Conservation (phyloP, 305 asterid genomes). For the Fraxinus albicans region DNA sequence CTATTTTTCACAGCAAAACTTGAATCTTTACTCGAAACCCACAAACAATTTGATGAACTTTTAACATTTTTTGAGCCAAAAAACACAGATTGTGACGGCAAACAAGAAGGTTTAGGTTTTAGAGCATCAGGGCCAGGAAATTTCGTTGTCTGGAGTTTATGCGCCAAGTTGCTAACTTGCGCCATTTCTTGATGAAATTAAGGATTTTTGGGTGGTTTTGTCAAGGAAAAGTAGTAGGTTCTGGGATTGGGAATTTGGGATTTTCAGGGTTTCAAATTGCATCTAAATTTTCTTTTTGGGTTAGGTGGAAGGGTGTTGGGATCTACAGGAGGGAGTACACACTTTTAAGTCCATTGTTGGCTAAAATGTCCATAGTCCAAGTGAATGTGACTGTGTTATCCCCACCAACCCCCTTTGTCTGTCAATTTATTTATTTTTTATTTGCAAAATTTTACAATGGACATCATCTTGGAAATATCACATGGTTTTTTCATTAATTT, state of each 20-base stretch:
- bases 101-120: constrained; percentile 32
- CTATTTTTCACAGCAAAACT: constrained; percentile 35
- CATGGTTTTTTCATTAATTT: too few relatives aligned
- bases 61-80: constrained; percentile 46
- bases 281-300: constrained; percentile 21
- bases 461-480: neutral
- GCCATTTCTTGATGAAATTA: constrained; percentile 42
- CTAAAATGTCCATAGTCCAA: neutral
- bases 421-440: neutral
- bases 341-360: neutral
- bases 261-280: neutral
- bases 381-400: neutral
- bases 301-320: constrained; percentile 27
- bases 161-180: constrained; percentile 46
- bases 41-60: constrained; percentile 34
- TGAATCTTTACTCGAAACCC: constrained; percentile 48
- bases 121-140: constrained; percentile 33
- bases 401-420: neutral
- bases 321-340: neutral
- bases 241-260: neutral
- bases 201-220: neutral
- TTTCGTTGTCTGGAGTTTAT: constrained; percentile 47
- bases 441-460: neutral
- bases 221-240: constrained; percentile 1
- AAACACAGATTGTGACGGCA: constrained; percentile 48